Evolutionary conservation across 441 rosid genomes (phyloP).

Genomic region (Arabidopsis hybrid): DNA sequence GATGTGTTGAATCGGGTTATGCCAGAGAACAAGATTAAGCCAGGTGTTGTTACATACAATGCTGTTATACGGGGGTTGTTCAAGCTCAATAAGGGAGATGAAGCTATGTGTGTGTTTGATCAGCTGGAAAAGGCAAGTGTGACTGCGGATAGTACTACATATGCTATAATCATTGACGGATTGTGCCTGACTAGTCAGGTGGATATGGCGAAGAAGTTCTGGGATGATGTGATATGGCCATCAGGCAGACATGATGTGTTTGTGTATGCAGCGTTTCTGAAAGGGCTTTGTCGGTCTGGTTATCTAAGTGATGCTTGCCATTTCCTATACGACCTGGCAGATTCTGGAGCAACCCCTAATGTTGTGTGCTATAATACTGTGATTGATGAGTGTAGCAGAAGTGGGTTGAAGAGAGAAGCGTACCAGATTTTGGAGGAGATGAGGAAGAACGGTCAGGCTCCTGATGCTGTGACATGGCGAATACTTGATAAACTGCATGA

Average conservation of each 20-base stretch:
- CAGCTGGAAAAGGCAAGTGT: constrained; percentile 61
- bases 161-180: constrained; percentile 64
- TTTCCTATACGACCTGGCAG: constrained; percentile 77
- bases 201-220: constrained; percentile 71
- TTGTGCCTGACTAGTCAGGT: constrained; percentile 54
- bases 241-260: constrained; percentile 70
- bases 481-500: constrained; percentile 73
- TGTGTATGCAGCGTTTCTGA: constrained; percentile 80
- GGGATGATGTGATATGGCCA: constrained; percentile 86
- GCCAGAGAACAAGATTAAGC: constrained; percentile 57
- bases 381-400: constrained; percentile 71
- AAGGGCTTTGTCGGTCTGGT: constrained; percentile 69
- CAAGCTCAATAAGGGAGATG: constrained; percentile 53
- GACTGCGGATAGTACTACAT: constrained; percentile 56
- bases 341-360: constrained; percentile 74
- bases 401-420: constrained; percentile 78
- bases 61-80: constrained; percentile 70
- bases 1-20: constrained; percentile 55
- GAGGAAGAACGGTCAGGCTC: constrained; percentile 67
- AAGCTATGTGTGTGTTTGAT: constrained; percentile 59
- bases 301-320: constrained; percentile 67
- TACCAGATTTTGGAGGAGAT: constrained; percentile 76
- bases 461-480: constrained; percentile 93
- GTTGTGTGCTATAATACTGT: constrained; percentile 70
- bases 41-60: constrained; percentile 75